A percentile compares a stretch with the other conserved stretches of the same genome.
Evolutionary conservation across 371 early-diverging fungal genomes (phyloP).

Genomic region (Entomophthora muscae): DNA sequence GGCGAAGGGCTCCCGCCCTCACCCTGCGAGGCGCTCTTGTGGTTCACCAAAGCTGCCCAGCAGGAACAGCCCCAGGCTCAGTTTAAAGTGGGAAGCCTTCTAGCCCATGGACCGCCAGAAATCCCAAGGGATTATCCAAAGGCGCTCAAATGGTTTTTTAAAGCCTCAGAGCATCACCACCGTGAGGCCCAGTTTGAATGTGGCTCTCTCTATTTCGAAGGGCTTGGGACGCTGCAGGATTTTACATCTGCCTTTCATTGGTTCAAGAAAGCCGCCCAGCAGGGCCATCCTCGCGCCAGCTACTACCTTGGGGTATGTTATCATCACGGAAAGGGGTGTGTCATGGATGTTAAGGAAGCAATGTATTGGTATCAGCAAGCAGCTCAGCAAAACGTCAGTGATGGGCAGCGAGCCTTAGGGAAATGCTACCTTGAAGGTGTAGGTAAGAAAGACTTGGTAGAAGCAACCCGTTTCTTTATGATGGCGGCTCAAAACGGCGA

Average conservation of each 20-base stretch:
- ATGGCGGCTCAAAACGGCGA: constrained; percentile 42
- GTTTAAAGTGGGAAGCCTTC: constrained; percentile 49
- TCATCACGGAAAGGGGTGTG: constrained; percentile 54
- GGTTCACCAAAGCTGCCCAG: constrained; percentile 50
- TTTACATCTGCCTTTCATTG: constrained; percentile 35
- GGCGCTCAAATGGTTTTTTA: constrained; percentile 48
- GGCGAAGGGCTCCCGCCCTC: constrained; percentile 44
- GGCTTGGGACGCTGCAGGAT: constrained; percentile 40
- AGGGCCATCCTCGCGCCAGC: constrained; percentile 52
- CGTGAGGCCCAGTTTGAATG: constrained; percentile 58
- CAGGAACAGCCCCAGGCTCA: constrained; percentile 57
- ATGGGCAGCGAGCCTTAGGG: constrained; percentile 47
- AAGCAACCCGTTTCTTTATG: constrained; percentile 46
- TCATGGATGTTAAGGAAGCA: constrained; percentile 27
- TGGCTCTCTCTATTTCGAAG: constrained; percentile 53
- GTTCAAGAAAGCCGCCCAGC: constrained; percentile 14
- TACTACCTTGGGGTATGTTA: constrained; percentile 58
- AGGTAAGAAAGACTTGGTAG: constrained; percentile 29
- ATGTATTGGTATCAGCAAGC: constrained; percentile 50
- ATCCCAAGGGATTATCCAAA: constrained; percentile 21
- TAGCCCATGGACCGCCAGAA: constrained; percentile 51
- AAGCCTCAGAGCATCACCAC: constrained; percentile 52
- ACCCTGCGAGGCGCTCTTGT: constrained; percentile 29
- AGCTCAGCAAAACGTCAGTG: constrained; percentile 30
- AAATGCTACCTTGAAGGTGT: constrained; percentile 56